Conservation (phyloP, 1,284 basidiomycete genomes). For the Heterobasidion occidentale region DNA sequence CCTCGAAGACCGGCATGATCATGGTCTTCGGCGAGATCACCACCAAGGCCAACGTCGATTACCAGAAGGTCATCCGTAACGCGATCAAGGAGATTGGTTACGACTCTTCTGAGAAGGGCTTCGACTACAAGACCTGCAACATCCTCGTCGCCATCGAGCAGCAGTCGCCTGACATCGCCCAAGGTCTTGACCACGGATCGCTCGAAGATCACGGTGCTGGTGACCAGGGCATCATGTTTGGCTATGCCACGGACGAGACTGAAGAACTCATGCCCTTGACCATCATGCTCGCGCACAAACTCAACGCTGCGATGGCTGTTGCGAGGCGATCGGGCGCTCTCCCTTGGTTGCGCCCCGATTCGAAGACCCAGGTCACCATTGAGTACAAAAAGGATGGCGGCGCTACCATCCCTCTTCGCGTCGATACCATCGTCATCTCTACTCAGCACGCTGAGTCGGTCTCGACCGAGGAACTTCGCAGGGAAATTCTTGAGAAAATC, state of each 20-base stretch:
- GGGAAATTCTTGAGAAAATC: conserved; percentile 90
- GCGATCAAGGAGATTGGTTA: conserved; percentile 99
- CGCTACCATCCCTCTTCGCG: conserved; percentile 91
- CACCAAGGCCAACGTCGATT: conserved; percentile 94
- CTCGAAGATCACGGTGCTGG: conserved; percentile 97
- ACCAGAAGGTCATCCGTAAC: conserved; percentile 95
- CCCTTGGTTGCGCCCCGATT: conserved; percentile 94
- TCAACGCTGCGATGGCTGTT: conserved; percentile 92
- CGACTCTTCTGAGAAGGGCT: conserved; percentile 96
- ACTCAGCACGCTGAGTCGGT: conserved; percentile 98
- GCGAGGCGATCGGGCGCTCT: conserved; percentile 85
- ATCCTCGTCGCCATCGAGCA: conserved; percentile 99
- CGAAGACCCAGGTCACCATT: conserved; percentile 99
- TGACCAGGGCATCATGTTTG: conserved; percentile 99
- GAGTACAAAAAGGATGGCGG: conserved; percentile 99
- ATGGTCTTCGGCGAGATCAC: conserved; percentile 99
- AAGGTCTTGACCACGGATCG: conserved; percentile 96
- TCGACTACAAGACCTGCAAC: conserved; percentile 99
- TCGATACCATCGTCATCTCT: conserved; percentile 97
- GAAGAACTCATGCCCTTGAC: conserved; percentile 98
- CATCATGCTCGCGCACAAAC: conserved; percentile 95
- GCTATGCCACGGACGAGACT: conserved; percentile 99
- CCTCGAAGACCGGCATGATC: conserved; percentile 95
- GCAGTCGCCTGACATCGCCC: conserved; percentile 99
- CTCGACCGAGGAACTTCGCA: conserved; percentile 87